Conservation (phyloP, 2,329 filamentous ascomycete genomes). For the Ilyonectria robusta region DNA sequence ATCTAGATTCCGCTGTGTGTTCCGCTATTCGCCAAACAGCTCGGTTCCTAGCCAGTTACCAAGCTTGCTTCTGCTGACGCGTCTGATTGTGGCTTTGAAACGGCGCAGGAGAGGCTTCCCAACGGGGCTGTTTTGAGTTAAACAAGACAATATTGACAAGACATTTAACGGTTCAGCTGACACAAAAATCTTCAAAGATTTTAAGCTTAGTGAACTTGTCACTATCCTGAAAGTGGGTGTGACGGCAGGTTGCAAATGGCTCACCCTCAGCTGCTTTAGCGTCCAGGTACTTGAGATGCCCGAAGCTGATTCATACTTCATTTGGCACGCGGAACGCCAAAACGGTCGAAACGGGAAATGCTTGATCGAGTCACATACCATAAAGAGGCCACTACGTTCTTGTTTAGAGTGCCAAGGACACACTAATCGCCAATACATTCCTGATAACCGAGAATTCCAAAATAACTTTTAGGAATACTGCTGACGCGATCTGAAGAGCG, state of each 20-base stretch:
- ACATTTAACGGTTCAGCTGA: slow-evolving; percentile 5
- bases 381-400: not conserved
- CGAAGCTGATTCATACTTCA: not conserved
- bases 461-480: not conserved
- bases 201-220: not conserved
- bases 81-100: slow-evolving; percentile 14
- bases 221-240: not conserved
- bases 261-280: not conserved
- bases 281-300: not conserved
- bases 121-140: not conserved
- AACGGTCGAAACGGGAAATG: not conserved
- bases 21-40: not conserved
- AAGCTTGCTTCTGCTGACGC: not conserved
- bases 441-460: not conserved
- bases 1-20: slow-evolving; percentile 19
- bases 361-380: not conserved
- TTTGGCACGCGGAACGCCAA: not conserved
- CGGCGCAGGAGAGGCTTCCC: not conserved
- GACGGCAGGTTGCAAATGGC: not conserved
- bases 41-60: not conserved
- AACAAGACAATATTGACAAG: not conserved
- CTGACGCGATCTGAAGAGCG: not conserved
- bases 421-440: not conserved
- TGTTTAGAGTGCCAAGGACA: not conserved
- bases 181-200: not conserved